phyloP scores from a whole-genome alignment of 768 basidiomycete genomes.

The Russula sp. region DNA sequence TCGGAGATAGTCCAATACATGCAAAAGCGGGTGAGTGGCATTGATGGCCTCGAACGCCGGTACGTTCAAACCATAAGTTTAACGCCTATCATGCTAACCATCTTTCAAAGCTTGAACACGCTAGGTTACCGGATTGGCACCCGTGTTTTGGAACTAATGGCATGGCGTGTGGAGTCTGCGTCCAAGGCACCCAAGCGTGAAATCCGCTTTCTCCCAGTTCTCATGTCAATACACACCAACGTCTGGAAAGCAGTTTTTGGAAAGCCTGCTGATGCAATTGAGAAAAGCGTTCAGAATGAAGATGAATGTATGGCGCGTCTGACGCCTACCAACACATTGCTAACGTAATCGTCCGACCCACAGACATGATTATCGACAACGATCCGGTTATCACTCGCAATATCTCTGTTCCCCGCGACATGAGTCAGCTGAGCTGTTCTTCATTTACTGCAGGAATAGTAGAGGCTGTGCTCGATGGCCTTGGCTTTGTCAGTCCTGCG shows the following conservation, averaged over 20 bases:
- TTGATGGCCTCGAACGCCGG: slow-evolving; percentile 94
- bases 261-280: slow-evolving; percentile 89
- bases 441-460: slow-evolving; percentile 97
- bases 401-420: slow-evolving; percentile 91
- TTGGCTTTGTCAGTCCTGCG: slow-evolving; percentile 79
- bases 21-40: slow-evolving; percentile 90
- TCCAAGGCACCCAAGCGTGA: slow-evolving; percentile 93
- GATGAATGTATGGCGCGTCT: slow-evolving; percentile 74
- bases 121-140: slow-evolving; percentile 90
- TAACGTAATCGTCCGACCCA: slow-evolving; percentile 10
- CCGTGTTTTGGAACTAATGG: slow-evolving; percentile 82
- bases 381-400: slow-evolving; percentile 88
- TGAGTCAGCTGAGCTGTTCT: slow-evolving; percentile 93
- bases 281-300: slow-evolving; percentile 93
- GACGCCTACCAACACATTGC: slow-evolving; percentile 12
- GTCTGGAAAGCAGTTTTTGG: slow-evolving; percentile 95
- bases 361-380: slow-evolving; percentile 98
- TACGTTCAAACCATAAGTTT: slow-evolving; percentile 38
- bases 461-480: slow-evolving; percentile 91
- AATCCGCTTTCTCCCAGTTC: slow-evolving; percentile 81
- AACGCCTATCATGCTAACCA: slow-evolving; percentile 9
- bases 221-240: slow-evolving; percentile 93
- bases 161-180: slow-evolving; percentile 71
- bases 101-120: slow-evolving; percentile 69
- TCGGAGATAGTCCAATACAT: slow-evolving; percentile 94